Conservation (phyloP, 2,329 filamentous ascomycete species). For the Fusarium xyrophilum region DNA sequence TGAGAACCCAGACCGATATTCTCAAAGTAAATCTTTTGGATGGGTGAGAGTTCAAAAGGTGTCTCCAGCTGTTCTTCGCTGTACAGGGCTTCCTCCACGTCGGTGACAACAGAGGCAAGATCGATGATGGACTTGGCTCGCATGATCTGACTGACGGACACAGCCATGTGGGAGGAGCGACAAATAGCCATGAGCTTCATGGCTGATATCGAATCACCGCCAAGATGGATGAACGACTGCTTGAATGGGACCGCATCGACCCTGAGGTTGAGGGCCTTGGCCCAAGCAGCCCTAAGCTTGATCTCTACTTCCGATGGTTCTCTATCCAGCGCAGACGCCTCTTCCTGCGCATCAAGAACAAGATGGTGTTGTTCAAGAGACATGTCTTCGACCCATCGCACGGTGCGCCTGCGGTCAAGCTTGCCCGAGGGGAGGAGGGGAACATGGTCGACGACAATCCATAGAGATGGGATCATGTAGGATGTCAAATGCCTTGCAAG, state of each 20-base stretch:
- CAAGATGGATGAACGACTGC: constrained; percentile 27
- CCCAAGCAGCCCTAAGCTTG: constrained; percentile 21
- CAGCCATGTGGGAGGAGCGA: constrained; percentile 17
- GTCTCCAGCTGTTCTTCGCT: constrained; percentile 4
- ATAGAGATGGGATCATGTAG: constrained; percentile 32
- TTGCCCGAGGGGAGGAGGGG: constrained; percentile 26
- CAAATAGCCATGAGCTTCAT: constrained; percentile 35
- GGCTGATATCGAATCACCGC: constrained; percentile 33
- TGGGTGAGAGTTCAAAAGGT: constrained; percentile 5
- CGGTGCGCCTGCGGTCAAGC: constrained; percentile 10
- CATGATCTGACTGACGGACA: constrained; percentile 33
- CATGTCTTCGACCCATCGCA: constrained; percentile 16
- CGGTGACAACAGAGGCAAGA: constrained; percentile 18
- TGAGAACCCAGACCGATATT: neutral
- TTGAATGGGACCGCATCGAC: constrained; percentile 17
- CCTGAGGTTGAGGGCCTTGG: constrained; percentile 12
- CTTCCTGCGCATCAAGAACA: constrained; percentile 11
- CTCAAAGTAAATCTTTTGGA: constrained; percentile 27
- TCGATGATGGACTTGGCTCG: constrained; percentile 33
- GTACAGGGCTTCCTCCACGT: neutral
- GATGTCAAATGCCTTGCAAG: constrained; percentile 8
- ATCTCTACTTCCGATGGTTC: constrained; percentile 7
- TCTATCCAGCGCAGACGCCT: constrained; percentile 8
- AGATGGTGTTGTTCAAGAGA: constrained; percentile 2
- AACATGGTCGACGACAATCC: constrained; percentile 16